Base-by-base conservation (phyloP, 1,284 basidiomycete species). In the Ceratobasidium papillatum region DNA sequence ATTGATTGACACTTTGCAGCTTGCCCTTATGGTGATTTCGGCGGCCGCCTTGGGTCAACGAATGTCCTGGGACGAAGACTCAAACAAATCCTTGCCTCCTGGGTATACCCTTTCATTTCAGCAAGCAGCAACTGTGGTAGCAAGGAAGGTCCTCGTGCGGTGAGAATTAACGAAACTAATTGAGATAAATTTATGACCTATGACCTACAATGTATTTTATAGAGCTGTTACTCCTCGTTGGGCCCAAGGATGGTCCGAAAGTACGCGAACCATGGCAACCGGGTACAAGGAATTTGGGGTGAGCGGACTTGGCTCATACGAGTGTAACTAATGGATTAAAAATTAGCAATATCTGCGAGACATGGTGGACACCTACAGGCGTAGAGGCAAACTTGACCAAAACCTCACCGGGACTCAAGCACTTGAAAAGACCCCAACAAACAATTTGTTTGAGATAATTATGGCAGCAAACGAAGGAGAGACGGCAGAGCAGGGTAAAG, bases 1-100 rank as follows among this genome's bases (percentile, higher is more conserved):
- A 36, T 17, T 43, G 32, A 25, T 1, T 27, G 58, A 30, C 17
- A 12, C 25, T 12, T 61, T 61, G 41, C 22, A 72, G 68, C 22
- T 72, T 27, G 56, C 68, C 8, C 68, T 72, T 19, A 56, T 72
- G 38, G 68, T 61, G 2, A 51, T 72, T n/a, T 72, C 68, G 32
- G 11, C 68, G 14, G 68, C 68, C 1, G 68, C 43, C 9, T 61
- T 72, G 4, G 68, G 68, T 27, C 68, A 41, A 19, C 54, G 68
- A 7, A 34, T 72, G 30, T 59, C 27, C 14, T 72, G 68, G 68
- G 45, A 32, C 22, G 45, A 43, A 19, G 38, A 61, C 14, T 2
- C 22, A 19, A 47, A 49, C 54, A 22, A 36, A 4, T 12, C 56
- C 17, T 5, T 59, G 45, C 62, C 56, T 30, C 27, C 43, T 19